A percentile compares a stretch with the other conserved stretches of the same genome.
Conservation (phyloP, 2,329 filamentous ascomycete genomes). For the Ascocoryne sarcoides region DNA sequence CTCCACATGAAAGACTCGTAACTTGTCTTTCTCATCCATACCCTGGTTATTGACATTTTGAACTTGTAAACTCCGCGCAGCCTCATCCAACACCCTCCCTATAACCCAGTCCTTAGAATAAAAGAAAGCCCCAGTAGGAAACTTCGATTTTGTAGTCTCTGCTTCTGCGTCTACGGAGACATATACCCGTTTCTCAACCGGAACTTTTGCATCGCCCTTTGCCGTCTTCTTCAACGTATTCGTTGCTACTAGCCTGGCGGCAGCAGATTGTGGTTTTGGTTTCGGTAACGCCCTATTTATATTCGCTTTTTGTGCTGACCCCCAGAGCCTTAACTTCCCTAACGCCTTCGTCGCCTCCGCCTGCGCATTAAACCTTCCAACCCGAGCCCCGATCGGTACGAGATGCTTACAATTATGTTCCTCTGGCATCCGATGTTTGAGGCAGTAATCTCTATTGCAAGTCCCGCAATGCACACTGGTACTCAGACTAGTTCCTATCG, state of each 20-base stretch:
- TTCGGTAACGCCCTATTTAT: conserved; percentile 46
- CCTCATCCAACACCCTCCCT: conserved; percentile 70
- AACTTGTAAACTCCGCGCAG: conserved; percentile 68
- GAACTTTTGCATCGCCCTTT: conserved; percentile 79
- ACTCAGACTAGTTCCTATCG: conserved; percentile 57
- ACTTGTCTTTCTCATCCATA: conserved; percentile 64
- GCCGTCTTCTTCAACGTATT: conserved; percentile 77
- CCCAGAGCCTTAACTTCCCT: conserved; percentile 71
- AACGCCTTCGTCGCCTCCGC: conserved; percentile 66
- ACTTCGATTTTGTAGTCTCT: conserved; percentile 74
- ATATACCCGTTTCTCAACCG: conserved; percentile 80
- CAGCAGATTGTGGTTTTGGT: conserved; percentile 52
- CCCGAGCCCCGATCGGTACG: conserved; percentile 45
- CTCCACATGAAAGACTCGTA: conserved; percentile 90
- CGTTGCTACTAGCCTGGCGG: conserved; percentile 58
- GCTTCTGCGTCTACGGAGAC: conserved; percentile 84
- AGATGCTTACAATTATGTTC: conserved; percentile 81
- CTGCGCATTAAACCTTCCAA: conserved; percentile 36
- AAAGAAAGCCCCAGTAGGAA: conserved; percentile 73
- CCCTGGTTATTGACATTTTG: conserved; percentile 77
- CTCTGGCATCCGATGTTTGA: conserved; percentile 67
- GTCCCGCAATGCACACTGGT: conserved; percentile 62
- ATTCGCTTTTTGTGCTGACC: conserved; percentile 59
- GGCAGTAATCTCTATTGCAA: conserved; percentile 68
- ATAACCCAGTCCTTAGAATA: conserved; percentile 84